Conservation (phyloP, 768 basidiomycete genomes). For the Pulveroboletus frians region DNA sequence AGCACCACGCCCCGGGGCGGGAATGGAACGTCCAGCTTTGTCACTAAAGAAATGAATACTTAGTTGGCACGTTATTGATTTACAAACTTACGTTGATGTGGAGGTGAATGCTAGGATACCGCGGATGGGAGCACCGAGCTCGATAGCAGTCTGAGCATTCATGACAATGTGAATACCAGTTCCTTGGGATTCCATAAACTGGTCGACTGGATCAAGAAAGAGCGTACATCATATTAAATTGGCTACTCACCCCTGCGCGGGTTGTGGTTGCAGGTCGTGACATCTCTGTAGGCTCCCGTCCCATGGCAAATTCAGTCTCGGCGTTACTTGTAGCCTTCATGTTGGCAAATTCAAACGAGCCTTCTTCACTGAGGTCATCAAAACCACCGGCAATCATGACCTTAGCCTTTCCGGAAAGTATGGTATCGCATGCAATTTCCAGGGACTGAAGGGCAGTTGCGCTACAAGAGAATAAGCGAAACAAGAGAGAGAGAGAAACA, state of each 20-base stretch:
- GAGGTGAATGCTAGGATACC: constrained; percentile 94
- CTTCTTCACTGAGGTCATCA: constrained; percentile 97
- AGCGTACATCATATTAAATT: background rate
- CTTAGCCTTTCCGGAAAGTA: constrained; percentile 94
- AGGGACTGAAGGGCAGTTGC: constrained; percentile 97
- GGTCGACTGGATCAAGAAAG: constrained; percentile 4
- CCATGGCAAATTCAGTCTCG: constrained; percentile 97
- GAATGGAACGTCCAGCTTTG: constrained; percentile 97
- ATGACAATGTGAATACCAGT: constrained; percentile 96
- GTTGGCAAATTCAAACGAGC: constrained; percentile 98
- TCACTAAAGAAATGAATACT: constrained; percentile 49
- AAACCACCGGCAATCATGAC: constrained; percentile 99
- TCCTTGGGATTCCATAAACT: constrained; percentile 97
- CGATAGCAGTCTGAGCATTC: constrained; percentile 93
- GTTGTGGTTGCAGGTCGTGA: constrained; percentile 96
- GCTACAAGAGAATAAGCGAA: constrained; percentile 34
- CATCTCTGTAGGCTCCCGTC: constrained; percentile 98
- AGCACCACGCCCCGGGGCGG: constrained; percentile 93
- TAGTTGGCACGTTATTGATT: background rate
- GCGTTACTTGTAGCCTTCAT: constrained; percentile 99
- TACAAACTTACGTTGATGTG: constrained; percentile 77
- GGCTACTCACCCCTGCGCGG: constrained; percentile 73
- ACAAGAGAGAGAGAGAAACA: background rate
- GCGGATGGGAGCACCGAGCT: constrained; percentile 90
- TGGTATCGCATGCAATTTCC: constrained; percentile 96